Evolutionary conservation across 2,329 filamentous ascomycete species (phyloP).

Genomic region (Leptographium radiaticola): DNA sequence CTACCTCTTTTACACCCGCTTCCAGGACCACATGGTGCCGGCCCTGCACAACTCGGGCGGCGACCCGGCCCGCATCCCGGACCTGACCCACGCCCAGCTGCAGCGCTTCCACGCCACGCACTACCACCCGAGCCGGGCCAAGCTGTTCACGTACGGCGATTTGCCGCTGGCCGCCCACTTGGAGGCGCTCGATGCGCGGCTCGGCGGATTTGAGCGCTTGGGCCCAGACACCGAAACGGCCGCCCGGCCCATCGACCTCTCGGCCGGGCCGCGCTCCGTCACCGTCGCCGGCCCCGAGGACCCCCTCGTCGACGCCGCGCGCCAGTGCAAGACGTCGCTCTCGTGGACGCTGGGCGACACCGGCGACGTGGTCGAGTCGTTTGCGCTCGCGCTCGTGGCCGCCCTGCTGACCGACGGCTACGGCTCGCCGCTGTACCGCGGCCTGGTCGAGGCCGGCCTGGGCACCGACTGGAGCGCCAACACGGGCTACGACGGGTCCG

Average conservation of each 20-base stretch:
- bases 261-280: conserved; percentile 49
- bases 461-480: conserved; percentile 93
- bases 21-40: conserved; percentile 89
- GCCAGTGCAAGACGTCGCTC: conserved; percentile 85
- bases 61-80: conserved; percentile 91
- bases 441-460: conserved; percentile 76
- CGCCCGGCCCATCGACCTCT: conserved; percentile 61
- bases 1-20: conserved; percentile 90
- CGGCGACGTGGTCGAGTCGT: conserved; percentile 72
- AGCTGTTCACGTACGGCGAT: conserved; percentile 89
- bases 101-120: conserved; percentile 81
- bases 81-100: conserved; percentile 83
- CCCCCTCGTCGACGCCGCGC: conserved; percentile 70
- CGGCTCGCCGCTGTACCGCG: conserved; percentile 82
- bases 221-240: conserved; percentile 53
- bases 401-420: conserved; percentile 87
- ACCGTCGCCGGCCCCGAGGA: conserved; percentile 72
- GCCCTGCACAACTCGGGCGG: conserved; percentile 94
- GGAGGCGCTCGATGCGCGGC: conserved; percentile 59
- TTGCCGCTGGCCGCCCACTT: conserved; percentile 77
- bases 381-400: conserved; percentile 70
- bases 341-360: conserved; percentile 87
- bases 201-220: conserved; percentile 62
- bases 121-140: conserved; percentile 96
- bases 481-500: conserved; percentile 75